Conservation (phyloP, 106 monocot species). For the Dendrobium catenatum region DNA sequence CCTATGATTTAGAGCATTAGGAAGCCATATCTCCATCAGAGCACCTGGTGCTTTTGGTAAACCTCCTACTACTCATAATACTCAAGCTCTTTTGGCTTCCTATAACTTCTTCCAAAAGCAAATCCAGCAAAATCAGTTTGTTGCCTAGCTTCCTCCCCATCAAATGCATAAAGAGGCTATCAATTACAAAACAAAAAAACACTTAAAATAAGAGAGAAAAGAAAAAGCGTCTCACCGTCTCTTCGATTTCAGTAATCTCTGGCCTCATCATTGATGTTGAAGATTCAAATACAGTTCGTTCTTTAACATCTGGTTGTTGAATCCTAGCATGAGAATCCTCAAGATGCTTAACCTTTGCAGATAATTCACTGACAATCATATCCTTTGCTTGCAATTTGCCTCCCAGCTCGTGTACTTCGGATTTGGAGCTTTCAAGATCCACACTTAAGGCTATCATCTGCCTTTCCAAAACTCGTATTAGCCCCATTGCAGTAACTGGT, state of each 20-base stretch:
- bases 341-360: slow-evolving; percentile 50
- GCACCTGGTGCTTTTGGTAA: background rate
- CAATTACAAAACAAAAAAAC: background rate
- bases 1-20: background rate
- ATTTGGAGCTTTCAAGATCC: slow-evolving; percentile 61
- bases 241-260: slow-evolving; percentile 90
- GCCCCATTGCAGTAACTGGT: slow-evolving; percentile 22
- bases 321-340: slow-evolving; percentile 47
- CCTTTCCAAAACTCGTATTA: slow-evolving; percentile 55
- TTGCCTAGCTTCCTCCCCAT: background rate
- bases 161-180: background rate
- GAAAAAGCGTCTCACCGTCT: slow-evolving; percentile 35
- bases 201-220: background rate
- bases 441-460: slow-evolving; percentile 22
- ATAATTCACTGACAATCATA: slow-evolving; percentile 47
- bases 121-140: background rate
- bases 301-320: slow-evolving; percentile 43
- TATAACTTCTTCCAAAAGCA: background rate
- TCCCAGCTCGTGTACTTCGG: slow-evolving; percentile 54
- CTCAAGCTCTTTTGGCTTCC: background rate
- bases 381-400: slow-evolving; percentile 57
- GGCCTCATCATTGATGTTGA: slow-evolving; percentile 42
- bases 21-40: background rate
- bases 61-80: background rate
- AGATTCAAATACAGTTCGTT: slow-evolving; percentile 58